phyloP scores from a whole-genome alignment of 129 eudicot species.

The Centrapalus pauciflorus region DNA sequence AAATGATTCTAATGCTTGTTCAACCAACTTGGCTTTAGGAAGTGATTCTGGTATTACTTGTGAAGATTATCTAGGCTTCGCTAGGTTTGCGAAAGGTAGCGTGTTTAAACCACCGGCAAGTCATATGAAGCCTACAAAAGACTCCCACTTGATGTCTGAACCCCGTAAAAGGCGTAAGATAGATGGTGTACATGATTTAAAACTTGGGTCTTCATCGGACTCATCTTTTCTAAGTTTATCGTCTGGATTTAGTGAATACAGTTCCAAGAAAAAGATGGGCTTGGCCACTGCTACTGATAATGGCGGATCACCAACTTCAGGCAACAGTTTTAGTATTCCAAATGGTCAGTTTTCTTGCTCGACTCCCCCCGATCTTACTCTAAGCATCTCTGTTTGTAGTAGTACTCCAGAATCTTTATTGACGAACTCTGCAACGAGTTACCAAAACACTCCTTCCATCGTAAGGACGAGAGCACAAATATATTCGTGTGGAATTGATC shows the following conservation, averaged over 20 bases:
- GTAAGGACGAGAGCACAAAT: too few species aligned
- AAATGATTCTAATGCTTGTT: constrained; percentile 22
- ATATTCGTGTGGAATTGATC: too few species aligned
- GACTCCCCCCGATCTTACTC: constrained; percentile 31
- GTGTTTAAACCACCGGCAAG: constrained; percentile 2
- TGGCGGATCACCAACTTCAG: constrained; percentile 6
- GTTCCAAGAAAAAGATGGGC: constrained; percentile 13
- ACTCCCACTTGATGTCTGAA: background rate
- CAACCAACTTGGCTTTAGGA: constrained; percentile 54
- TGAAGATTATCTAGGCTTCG: background rate
- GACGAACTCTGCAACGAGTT: constrained; percentile 55
- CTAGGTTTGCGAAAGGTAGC: background rate
- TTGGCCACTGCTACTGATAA: background rate
- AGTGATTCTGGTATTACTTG: background rate
- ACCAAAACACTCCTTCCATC: constrained; percentile 42
- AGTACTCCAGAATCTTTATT: constrained; percentile 49
- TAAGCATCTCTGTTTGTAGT: constrained; percentile 22
- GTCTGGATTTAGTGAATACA: constrained; percentile 21
- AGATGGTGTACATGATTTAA: constrained; percentile 10
- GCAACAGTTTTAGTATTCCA: background rate
- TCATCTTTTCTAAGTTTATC: constrained; percentile 36
- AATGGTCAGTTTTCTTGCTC: constrained; percentile 16
- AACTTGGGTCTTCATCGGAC: constrained; percentile 25
- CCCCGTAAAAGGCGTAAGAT: constrained; percentile 35
- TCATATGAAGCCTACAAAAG: background rate